These are phyloP conservation scores for Citrus trifoliata DNA, from an alignment of 345 rosid genomes.

Conservation along the genomic window DNA sequence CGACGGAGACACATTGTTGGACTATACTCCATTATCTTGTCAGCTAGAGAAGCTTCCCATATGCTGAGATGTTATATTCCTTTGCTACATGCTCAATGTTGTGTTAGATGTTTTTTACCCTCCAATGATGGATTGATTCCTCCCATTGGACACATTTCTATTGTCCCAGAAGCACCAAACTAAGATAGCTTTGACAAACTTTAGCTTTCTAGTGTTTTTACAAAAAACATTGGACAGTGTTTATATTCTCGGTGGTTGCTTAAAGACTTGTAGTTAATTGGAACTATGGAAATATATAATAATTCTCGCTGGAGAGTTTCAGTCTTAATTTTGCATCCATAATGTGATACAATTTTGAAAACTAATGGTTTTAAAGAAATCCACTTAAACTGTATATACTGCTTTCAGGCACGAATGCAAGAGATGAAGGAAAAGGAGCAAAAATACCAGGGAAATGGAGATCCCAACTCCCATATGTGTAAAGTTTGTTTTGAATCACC, in stretches of 20 bases:
- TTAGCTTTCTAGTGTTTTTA: neutral
- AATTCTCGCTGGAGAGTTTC: neutral
- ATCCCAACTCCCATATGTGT: slow-evolving; percentile 87
- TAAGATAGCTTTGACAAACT: neutral
- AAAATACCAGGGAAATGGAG: slow-evolving; percentile 65
- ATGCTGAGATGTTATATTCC: neutral
- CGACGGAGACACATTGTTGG: neutral
- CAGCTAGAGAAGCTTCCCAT: neutral
- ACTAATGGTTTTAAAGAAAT: neutral
- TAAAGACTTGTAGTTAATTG: neutral
- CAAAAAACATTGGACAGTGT: neutral
- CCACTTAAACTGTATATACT: neutral
- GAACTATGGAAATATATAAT: neutral
- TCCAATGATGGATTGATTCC: neutral
- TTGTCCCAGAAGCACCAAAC: neutral
- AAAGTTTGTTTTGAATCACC: slow-evolving; percentile 96
- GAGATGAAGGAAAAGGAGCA: slow-evolving; percentile 97
- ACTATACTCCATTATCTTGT: neutral
- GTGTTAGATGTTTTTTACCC: neutral
- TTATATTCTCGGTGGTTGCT: neutral
- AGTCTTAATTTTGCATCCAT: neutral
- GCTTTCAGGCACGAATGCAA: slow-evolving; percentile 85
- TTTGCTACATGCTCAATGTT: neutral
- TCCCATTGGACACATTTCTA: neutral
- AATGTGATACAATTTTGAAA: neutral